Conservation (phyloP, 2,329 filamentous ascomycete species). For the Microsporum ferrugineum region DNA sequence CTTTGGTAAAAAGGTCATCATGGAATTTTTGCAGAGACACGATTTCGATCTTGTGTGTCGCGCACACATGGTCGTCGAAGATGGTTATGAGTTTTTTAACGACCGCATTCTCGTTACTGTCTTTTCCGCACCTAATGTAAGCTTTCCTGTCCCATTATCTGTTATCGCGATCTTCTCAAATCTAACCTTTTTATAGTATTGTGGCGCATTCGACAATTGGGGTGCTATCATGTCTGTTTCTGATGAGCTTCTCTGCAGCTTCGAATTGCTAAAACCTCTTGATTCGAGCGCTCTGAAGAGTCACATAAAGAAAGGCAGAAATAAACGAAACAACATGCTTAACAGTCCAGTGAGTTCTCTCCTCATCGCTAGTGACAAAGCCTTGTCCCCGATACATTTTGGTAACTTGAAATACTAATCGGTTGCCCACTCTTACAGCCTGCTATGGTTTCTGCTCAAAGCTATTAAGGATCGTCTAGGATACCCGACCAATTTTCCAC, state of each 20-base stretch:
- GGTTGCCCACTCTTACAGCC: conserved; percentile 22
- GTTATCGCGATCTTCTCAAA: not conserved
- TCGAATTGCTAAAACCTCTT: conserved; percentile 89
- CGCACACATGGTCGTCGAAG: conserved; percentile 98
- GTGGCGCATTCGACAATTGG: conserved; percentile 98
- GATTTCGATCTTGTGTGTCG: conserved; percentile 96
- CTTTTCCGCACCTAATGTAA: conserved; percentile 92
- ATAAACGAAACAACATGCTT: conserved; percentile 86
- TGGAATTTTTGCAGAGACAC: conserved; percentile 84
- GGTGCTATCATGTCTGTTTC: conserved; percentile 98
- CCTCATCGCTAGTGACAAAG: not conserved
- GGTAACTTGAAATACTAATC: not conserved
- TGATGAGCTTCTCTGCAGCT: conserved; percentile 84
- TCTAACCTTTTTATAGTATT: conserved; percentile 54
- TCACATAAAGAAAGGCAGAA: conserved; percentile 96
- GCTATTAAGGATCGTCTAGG: conserved; percentile 24
- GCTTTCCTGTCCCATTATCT: conserved; percentile 28
- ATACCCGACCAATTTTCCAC: not conserved
- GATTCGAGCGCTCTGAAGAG: conserved; percentile 94
- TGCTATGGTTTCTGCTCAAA: conserved; percentile 35
- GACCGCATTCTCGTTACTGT: conserved; percentile 91
- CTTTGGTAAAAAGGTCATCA: conserved; percentile 96
- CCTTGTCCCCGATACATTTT: too few species aligned
- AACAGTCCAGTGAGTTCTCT: conserved; percentile 75
- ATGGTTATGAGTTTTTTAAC: conserved; percentile 97